Evolutionary conservation across 768 basidiomycete genomes (phyloP), one percentile per base, ranked within the genome.

Genomic region (Plicaturopsis crispa): DNA sequence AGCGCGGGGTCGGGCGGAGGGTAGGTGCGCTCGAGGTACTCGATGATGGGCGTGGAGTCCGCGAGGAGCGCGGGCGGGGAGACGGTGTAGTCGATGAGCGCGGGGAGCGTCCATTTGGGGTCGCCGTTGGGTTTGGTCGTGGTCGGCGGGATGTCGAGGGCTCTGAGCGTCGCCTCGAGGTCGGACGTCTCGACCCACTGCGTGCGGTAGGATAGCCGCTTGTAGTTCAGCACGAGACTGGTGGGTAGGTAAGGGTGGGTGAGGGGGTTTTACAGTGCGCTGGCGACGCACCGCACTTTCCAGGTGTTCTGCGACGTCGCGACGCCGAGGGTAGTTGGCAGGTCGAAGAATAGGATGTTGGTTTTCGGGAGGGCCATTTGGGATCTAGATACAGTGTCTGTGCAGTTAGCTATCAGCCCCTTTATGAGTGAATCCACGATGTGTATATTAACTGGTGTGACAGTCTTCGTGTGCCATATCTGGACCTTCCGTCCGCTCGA

Each of bases 21-120:
- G 24, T 49, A 55, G n/a, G 48, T 51, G 14, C 38, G 48, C 24
- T 66, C 65, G 26, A 66, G 56, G 43, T 65, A 63, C 35, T 58
- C 54, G 17, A 62, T 48, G 33, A 66, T 66, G 14, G 53, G 53
- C 3, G 49, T 51, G 6, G 61, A 63, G 38, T 66, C 62, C 5
- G 61, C 55, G 3, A 63, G 30, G n/a, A 47, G 36, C 5, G 54
- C 41, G 20, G 53, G 51, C 16, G 44, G 34, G 3, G 48, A 33
- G 33, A 44, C 39, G n/a, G 48, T 40, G 17, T 49, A 22, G n/a
- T n/a, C n/a, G n/a, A n/a, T n/a, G 44, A 62, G 48, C 16, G 57
- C 57, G 28, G 62, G 62, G 6, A 62, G 49, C 3, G 58, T 63
- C 43, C 56, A 65, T 31, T 51, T 47, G 8, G 55, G 57, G 8